Conservation (phyloP, 352 stramenopile species). For the Peronospora farinosa region DNA sequence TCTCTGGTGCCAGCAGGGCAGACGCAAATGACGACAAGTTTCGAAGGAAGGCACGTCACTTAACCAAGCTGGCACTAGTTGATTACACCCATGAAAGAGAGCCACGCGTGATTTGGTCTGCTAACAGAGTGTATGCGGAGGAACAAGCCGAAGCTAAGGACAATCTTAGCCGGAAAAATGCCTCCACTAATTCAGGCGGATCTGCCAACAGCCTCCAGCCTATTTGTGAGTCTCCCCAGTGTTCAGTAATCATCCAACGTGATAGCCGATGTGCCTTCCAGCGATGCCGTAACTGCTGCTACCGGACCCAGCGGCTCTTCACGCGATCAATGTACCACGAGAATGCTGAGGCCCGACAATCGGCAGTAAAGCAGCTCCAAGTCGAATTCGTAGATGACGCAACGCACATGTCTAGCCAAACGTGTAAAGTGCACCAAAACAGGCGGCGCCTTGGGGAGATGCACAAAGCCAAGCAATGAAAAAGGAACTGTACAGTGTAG, state of each 20-base stretch:
- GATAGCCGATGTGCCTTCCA: slow-evolving; percentile 42
- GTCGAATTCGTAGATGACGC: slow-evolving; percentile 16
- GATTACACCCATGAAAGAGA: slow-evolving; percentile 39
- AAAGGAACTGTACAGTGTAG: too few species aligned
- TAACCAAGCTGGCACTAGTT: slow-evolving; percentile 49
- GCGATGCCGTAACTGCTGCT: slow-evolving; percentile 61
- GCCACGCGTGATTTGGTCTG: slow-evolving; percentile 48
- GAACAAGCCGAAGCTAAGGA: slow-evolving; percentile 1
- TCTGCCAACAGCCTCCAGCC: slow-evolving; percentile 11
- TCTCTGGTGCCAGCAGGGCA: neutral
- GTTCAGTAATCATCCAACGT: slow-evolving; percentile 29
- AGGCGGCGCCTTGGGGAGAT: slow-evolving; percentile 27
- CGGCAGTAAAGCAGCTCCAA: slow-evolving; percentile 15
- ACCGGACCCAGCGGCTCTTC: slow-evolving; percentile 49
- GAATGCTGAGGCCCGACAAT: slow-evolving; percentile 22
- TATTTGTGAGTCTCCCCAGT: slow-evolving; percentile 31
- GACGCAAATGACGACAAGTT: slow-evolving; percentile 44
- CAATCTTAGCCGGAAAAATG: slow-evolving; percentile 9
- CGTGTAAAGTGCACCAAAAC: slow-evolving; percentile 39
- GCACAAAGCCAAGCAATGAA: slow-evolving; percentile 2
- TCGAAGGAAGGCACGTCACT: slow-evolving; percentile 50
- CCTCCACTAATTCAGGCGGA: neutral
- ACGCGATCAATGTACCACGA: slow-evolving; percentile 20
- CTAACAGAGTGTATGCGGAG: slow-evolving; percentile 27
- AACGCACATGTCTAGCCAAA: neutral